Evolutionary conservation across 768 basidiomycete genomes (phyloP), one percentile per base, ranked within the genome.

Genomic region (Gyrodon lividus): DNA sequence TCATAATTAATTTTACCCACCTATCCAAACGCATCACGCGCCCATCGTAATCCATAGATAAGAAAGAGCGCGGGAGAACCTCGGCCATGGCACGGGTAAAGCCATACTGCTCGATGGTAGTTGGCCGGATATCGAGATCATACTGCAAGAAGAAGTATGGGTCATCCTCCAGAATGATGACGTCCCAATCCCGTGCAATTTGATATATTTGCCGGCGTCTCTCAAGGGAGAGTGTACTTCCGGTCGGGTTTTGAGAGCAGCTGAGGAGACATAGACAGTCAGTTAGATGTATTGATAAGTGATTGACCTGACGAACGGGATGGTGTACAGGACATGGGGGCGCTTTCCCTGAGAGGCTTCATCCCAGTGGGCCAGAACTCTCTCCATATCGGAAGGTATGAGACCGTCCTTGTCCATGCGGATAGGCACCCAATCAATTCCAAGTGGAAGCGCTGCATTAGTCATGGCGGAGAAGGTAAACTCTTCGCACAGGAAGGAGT

Each of bases 101-200:
- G 3, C 68, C 67, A 4, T 57, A 34, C 22, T 52, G 53, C 24
- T 70, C 65, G n/a, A 66, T 22, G 2, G 61, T 56, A 19, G 55
- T 37, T 47, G 63, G 50, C 34, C 33, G 40, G 51, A 64, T 33
- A 43, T 61, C 39, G 23, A 64, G 61, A 54, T 71, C 74, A 34
- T 70, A 80, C 55, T 79, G 77, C 14, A 78, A 62, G 65, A 70
- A 78, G 54, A 70, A 79, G 63, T 81, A 81, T 4, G 79, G 79
- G 55, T 80, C 73, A 52, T 76, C 75, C 57, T 78, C 79, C 31
- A 75, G 70, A 60, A 81, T 81, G 46, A 81, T 67, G 12, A 81
- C 59, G 51, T 81, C 80, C 62, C 72, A 79, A 34, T 78, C 70
- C 31, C 72, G 74, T 5, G 72, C 71, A 23, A 81, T 68, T 39